phyloP scores from a whole-genome alignment of 2,329 filamentous ascomycete genomes.

The Venturia effusa region DNA sequence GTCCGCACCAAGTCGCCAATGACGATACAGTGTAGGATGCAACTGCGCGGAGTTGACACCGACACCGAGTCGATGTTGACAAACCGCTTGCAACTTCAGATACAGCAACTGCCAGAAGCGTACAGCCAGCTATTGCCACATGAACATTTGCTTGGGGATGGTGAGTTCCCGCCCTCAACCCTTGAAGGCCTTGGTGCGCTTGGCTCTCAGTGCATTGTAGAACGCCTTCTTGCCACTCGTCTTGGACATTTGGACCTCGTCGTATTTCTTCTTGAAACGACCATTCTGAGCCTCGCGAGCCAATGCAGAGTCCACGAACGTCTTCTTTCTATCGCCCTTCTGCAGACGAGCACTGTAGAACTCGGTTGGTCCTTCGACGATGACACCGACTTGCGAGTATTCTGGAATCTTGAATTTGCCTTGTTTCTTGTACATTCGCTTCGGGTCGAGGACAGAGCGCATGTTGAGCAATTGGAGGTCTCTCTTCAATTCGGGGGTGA shows the following conservation, averaged over 20 bases:
- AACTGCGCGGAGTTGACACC: not conserved
- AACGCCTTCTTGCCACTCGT: constrained; percentile 79
- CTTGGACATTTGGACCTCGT: constrained; percentile 71
- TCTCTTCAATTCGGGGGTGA: constrained; percentile 77
- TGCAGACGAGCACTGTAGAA: constrained; percentile 71
- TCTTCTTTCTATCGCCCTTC: constrained; percentile 80
- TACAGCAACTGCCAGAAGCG: not conserved
- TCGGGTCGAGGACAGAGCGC: constrained; percentile 78
- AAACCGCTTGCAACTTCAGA: not conserved
- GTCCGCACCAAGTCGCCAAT: not conserved
- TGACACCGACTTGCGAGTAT: constrained; percentile 79
- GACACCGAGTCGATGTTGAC: not conserved
- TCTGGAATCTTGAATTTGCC: constrained; percentile 62
- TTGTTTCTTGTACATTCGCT: constrained; percentile 86
- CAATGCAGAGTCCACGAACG: constrained; percentile 76
- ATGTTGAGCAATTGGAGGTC: constrained; percentile 85
- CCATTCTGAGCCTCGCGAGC: constrained; percentile 52
- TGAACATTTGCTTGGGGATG: not conserved
- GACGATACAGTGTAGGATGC: not conserved
- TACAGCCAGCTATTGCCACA: not conserved
- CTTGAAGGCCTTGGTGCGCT: constrained; percentile 30
- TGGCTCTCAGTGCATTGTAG: constrained; percentile 68
- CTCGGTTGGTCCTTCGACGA: constrained; percentile 81
- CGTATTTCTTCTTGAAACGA: constrained; percentile 80
- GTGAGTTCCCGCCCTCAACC: not conserved